Evolutionary conservation across 257 asterid genomes (phyloP), one percentile per base, ranked within the genome.

Genomic region (Mitragyna speciosa): DNA sequence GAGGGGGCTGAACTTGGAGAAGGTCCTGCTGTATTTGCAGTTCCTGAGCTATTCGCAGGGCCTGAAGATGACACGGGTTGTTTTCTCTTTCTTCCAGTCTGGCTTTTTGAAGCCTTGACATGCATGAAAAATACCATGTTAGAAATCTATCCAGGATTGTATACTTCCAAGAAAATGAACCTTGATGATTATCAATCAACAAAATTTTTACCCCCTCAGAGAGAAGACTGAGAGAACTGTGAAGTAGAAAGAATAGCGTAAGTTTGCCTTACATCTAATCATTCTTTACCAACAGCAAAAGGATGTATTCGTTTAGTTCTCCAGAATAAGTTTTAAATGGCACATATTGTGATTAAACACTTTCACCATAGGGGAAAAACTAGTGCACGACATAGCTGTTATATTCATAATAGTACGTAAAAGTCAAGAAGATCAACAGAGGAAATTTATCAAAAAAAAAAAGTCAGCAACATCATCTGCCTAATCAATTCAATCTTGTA

Each of bases 1-100:
- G 99, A 96, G 75, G 99, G 99, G 65, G 98, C 97, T 20, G 99
- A 96, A 87, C 99, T 90, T 71, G 99, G 99, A 78, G 99, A 96
- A 12, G 98, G 99, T 61, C 97, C 99, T 30, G 99, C 96, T 0
- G 99, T 96, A 87, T 96, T 96, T 49, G 94, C 97, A 58, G 99
- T 96, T 74, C 99, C 99, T 6, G 99, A 88, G 89, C 99, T 96
- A 84, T 96, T 96, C 36, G 97, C 98, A 15, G 97, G 98, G 39
- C 99, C 97, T 12, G 99, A 94, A 79, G 99, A 96, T 77, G 97
- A 83, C 9, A 85, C 95, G 0, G 96, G 92, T 79, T 94, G 98
- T 88, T 94, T 96, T 83, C 99, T 89, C 85, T 96, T 96, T 84
- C 98, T 90, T 56, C 97, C 99, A 20, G 88, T 86, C 92, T 94